Percentiles rank a stretch among this genome's conserved stretches.
These are phyloP conservation scores for Ustilago sp. DNA, from an alignment of 1,284 basidiomycete species.

Conservation along the genomic window DNA sequence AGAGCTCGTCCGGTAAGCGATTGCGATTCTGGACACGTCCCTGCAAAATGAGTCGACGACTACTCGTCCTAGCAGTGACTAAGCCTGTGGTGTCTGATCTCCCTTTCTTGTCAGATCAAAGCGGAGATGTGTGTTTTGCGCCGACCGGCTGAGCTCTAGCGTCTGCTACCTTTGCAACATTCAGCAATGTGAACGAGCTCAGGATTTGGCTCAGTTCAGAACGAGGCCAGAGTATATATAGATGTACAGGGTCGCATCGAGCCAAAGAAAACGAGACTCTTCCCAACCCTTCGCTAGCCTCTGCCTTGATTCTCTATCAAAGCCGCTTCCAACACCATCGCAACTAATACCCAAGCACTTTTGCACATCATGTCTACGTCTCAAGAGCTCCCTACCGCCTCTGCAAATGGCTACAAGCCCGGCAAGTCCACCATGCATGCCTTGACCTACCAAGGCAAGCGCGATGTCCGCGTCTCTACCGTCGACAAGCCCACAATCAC, in stretches of 20 bases:
- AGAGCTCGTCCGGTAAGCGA: neutral
- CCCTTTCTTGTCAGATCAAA: neutral
- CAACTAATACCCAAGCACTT: neutral
- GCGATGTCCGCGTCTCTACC: conserved; percentile 69
- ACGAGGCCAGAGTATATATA: neutral
- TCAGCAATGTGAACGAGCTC: neutral
- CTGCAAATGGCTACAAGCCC: conserved; percentile 34
- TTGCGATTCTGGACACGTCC: neutral
- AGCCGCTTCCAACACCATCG: neutral
- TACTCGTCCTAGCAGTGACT: neutral
- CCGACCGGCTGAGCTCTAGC: neutral
- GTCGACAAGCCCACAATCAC: conserved; percentile 77
- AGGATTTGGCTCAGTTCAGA: neutral
- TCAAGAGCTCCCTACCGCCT: conserved; percentile 27
- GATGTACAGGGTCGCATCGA: neutral
- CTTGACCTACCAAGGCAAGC: conserved; percentile 77
- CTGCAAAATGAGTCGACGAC: neutral
- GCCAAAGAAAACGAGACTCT: neutral
- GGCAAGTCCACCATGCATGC: conserved; percentile 70
- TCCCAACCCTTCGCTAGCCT: neutral
- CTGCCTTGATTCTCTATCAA: neutral
- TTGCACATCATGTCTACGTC: conserved; percentile 1
- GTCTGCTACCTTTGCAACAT: neutral
- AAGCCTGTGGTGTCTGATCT: neutral
- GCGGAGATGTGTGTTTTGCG: neutral